These are phyloP conservation scores for Synchytrium microbalum DNA, from an alignment of 371 early-diverging fungal genomes.

Conservation along the genomic window DNA sequence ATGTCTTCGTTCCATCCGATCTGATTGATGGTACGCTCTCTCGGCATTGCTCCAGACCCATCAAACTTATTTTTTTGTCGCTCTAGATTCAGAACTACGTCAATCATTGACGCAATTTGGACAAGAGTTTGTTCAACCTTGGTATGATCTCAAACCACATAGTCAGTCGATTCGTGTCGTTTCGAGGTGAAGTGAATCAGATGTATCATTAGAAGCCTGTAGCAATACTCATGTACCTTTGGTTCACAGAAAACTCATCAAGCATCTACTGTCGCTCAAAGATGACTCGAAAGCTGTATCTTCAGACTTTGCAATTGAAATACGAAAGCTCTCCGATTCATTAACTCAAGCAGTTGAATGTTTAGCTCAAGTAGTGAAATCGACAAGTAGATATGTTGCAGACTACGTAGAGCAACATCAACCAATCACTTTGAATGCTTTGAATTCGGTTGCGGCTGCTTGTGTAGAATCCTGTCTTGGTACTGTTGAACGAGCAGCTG, in stretches of 20 bases:
- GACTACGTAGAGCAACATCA: background rate
- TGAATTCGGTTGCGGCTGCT: background rate
- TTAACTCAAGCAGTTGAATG: background rate
- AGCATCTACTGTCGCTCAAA: background rate
- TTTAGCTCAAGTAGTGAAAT: background rate
- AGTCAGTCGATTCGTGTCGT: background rate
- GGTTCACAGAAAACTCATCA: background rate
- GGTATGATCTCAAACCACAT: background rate
- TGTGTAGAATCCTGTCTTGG: background rate
- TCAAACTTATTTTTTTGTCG: background rate
- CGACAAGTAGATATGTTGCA: background rate
- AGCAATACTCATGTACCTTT: background rate
- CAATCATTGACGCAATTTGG: background rate
- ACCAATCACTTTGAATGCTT: background rate
- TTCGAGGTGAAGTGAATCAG: conserved; percentile 14
- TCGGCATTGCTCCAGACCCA: background rate
- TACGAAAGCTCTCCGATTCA: background rate
- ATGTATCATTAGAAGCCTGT: too few species aligned
- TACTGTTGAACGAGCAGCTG: background rate
- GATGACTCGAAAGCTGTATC: background rate
- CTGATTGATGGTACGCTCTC: background rate
- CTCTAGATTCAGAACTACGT: background rate
- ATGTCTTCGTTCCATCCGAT: background rate
- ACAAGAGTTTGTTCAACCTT: background rate
- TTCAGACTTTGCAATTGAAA: background rate